Percentiles rank a stretch among this genome's conserved stretches.
Conservation (phyloP, 1,139 yeast genomes). For the Starmera stellimalicola region DNA sequence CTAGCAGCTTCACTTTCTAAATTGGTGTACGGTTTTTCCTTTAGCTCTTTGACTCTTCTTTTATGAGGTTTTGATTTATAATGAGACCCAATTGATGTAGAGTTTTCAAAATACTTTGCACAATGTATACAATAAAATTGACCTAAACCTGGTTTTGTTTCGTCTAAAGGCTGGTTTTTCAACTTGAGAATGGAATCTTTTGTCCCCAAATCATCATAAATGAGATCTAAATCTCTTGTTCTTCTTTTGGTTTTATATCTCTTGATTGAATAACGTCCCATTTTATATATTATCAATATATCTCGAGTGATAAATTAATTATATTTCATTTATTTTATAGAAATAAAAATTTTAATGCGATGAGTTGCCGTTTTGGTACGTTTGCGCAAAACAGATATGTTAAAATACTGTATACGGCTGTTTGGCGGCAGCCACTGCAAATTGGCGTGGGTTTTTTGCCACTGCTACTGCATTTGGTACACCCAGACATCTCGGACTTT, state of each 20-base stretch:
- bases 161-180: constrained; percentile 80
- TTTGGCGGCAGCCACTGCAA: not conserved
- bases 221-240: constrained; percentile 77
- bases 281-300: constrained; percentile 19
- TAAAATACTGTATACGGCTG: not conserved
- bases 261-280: constrained; percentile 83
- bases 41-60: constrained; percentile 71
- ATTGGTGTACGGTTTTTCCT: constrained; percentile 72
- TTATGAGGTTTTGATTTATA: constrained; percentile 71
- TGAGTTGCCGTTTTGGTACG: constrained; percentile 5
- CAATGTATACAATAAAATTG: constrained; percentile 93
- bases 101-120: constrained; percentile 84
- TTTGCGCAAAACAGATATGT: not conserved
- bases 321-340: too few species aligned
- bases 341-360: constrained; percentile 4
- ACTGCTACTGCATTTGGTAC: too few species aligned
- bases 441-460: too few species aligned
- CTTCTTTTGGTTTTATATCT: constrained; percentile 75
- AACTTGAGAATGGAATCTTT: constrained; percentile 53
- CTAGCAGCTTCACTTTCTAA: constrained; percentile 89
- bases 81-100: constrained; percentile 64
- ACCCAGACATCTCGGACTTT: too few species aligned
- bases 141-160: constrained; percentile 86
- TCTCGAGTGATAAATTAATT: not conserved
- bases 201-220: constrained; percentile 63